Evolutionary conservation across 2,329 filamentous ascomycete genomes (phyloP), one percentile per base, ranked within the genome.

Genomic region (Leptographium lundbergii): DNA sequence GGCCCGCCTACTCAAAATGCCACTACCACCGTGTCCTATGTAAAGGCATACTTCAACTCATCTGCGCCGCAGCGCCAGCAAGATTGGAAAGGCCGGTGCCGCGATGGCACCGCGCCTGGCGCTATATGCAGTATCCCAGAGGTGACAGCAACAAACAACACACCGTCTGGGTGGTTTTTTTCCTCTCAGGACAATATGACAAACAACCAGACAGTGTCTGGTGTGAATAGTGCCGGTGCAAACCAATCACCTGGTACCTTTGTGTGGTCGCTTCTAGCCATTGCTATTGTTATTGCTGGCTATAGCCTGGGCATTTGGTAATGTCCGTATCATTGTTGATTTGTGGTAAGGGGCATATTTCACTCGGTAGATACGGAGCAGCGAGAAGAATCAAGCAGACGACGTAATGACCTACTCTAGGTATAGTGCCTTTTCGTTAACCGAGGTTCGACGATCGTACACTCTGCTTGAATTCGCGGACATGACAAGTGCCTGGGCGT

Each of bases 1-100:
- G 88, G 88, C 0, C 88, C 88, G 3, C 88, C 88, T 0, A 63
- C 65, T 0, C 62, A 74, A 39, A 84, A 91, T 65, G 81, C 87
- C 0, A 71, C 78, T 22, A 75, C 89, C 65, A 81, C 77, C 7
- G 76, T 91, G 27, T 80, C 77, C 45, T 90, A 90, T 66, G 78
- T 90, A 60, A 89, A 88, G 69, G 85, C 84, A 0, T 92, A 91
- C 70, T 92, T 91, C 74, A 91, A 91, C 74, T 85, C 85, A 19
- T 84, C 85, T 3, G 65, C 74, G 24, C 62, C 65, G 2, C 62
- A 67, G 59, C 68, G 77, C 19, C 68, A 73, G 54, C 64, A 63
- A 17, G 75, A 77, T 60, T 75, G 72, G 65, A 60, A 57, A 4
- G 60, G 56, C 10, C 71, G 78, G 54, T 83, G 80, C 64, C 65